phyloP scores from a whole-genome alignment of 805 yeast species.

The Yamadazyma phyllophila region DNA sequence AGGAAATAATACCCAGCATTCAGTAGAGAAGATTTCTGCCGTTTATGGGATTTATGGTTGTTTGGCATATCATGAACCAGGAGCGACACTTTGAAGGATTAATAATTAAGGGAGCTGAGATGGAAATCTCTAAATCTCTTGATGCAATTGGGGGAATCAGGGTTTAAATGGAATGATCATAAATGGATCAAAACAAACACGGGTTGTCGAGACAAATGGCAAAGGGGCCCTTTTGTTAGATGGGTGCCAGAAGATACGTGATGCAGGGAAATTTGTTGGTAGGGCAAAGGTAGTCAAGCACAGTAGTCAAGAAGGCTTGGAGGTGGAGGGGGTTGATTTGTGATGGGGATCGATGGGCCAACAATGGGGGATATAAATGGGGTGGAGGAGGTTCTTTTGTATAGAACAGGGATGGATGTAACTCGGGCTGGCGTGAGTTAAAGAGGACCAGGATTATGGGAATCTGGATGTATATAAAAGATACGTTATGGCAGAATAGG shows the following conservation, averaged over 20 bases:
- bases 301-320: no score
- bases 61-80: conserved; percentile 17
- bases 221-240: neutral
- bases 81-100: conserved; percentile 3
- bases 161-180: neutral
- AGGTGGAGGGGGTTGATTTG: no score
- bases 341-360: no score
- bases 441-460: neutral
- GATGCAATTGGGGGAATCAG: neutral
- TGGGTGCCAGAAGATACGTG: neutral
- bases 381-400: no score
- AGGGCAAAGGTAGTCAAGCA: neutral
- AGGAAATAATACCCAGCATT: conserved; percentile 29
- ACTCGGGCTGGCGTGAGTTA: neutral
- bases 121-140: neutral
- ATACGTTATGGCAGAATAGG: neutral
- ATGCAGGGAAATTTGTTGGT: neutral
- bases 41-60: conserved; percentile 29
- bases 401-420: neutral
- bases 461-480: neutral
- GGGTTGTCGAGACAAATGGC: neutral
- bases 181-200: neutral
- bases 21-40: conserved; percentile 36
- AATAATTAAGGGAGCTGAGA: neutral
- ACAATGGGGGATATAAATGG: no score